phyloP scores from a whole-genome alignment of 73 alveolate genomes.

The Paramecium biaurelia region DNA sequence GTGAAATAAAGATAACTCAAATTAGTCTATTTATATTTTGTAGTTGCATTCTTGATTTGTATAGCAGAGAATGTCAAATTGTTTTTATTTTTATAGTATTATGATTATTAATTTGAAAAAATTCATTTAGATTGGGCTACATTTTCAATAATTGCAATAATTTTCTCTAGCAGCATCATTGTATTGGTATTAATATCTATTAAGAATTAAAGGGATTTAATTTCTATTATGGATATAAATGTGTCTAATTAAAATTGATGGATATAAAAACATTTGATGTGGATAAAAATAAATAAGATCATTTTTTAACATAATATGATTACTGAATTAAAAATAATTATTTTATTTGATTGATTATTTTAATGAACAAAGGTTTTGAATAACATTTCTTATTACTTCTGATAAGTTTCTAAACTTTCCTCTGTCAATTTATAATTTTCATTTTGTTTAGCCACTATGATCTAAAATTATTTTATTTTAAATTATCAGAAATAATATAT shows the following conservation, averaged over 20 bases:
- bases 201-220: background rate
- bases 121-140: slow-evolving; percentile 31
- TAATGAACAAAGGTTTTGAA: too few species aligned
- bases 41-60: background rate
- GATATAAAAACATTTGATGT: background rate
- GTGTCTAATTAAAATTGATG: background rate
- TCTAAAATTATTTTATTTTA: too few species aligned
- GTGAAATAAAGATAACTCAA: background rate
- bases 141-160: background rate
- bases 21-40: background rate
- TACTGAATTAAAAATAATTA: background rate
- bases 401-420: too few species aligned
- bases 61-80: background rate
- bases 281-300: background rate
- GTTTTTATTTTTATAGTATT: background rate
- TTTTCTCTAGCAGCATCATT: background rate
- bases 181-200: background rate
- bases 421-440: too few species aligned
- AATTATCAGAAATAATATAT: too few species aligned
- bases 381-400: too few species aligned
- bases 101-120: background rate
- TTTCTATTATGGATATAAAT: slow-evolving; percentile 31
- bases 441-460: too few species aligned
- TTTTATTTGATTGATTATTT: background rate
- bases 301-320: background rate